phyloP scores from a whole-genome alignment of 805 yeast genomes.

The Pichia sporocuriosa region DNA sequence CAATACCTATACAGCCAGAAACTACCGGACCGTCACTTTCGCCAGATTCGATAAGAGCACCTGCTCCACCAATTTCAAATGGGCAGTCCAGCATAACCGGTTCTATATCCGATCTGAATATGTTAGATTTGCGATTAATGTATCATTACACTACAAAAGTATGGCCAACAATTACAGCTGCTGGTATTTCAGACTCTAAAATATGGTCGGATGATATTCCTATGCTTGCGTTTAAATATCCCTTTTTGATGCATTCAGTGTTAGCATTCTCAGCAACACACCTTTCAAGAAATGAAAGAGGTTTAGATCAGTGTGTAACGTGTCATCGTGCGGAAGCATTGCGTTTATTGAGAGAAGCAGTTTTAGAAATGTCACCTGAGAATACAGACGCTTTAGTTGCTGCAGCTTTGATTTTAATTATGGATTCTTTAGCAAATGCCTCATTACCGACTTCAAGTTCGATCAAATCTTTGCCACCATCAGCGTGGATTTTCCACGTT shows the following conservation, averaged over 20 bases:
- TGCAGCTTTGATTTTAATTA: slow-evolving; percentile 77
- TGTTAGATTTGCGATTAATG: slow-evolving; percentile 75
- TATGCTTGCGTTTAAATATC: slow-evolving; percentile 76
- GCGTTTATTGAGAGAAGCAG: slow-evolving; percentile 75
- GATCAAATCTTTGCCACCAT: slow-evolving; percentile 70
- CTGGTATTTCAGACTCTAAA: slow-evolving; percentile 79
- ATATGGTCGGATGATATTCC: slow-evolving; percentile 90
- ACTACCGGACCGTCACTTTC: slow-evolving; percentile 22
- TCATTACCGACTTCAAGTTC: slow-evolving; percentile 46
- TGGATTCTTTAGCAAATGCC: slow-evolving; percentile 94
- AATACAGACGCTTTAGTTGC: slow-evolving; percentile 94
- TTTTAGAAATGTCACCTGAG: slow-evolving; percentile 70
- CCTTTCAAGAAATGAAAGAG: slow-evolving; percentile 66
- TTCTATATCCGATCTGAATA: slow-evolving; percentile 37
- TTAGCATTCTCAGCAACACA: slow-evolving; percentile 92
- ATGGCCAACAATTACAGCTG: slow-evolving; percentile 80
- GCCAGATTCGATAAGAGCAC: slow-evolving; percentile 27
- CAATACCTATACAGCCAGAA: background rate
- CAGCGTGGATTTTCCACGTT: slow-evolving; percentile 96
- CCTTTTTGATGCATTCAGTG: slow-evolving; percentile 87
- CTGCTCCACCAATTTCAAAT: slow-evolving; percentile 21
- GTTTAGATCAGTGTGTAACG: slow-evolving; percentile 75
- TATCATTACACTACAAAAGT: slow-evolving; percentile 83
- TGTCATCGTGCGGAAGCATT: slow-evolving; percentile 85
- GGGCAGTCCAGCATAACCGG: slow-evolving; percentile 13